Evolutionary conservation across 2,329 filamentous ascomycete species (phyloP), one percentile per base, ranked within the genome.

Genomic region (Diaporthe capsici): DNA sequence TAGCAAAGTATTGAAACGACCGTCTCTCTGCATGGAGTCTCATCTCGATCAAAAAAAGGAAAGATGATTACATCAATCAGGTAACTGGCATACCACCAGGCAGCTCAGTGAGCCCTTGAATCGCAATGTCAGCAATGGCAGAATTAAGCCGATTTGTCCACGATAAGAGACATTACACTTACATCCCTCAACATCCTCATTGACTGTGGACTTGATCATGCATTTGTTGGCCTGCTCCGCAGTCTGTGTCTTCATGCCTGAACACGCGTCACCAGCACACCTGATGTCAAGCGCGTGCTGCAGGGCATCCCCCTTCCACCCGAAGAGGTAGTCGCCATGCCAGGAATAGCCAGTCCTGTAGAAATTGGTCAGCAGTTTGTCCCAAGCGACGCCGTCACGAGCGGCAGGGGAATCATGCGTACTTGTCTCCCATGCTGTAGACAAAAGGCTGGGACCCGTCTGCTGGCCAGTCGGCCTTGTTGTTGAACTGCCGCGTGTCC

Each of bases 281-380:
- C 80, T 79, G 57, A 77, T 75, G 72, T 83, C 81, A 78, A 83
- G 81, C 13, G 82, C 82, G 8, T 80, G 81, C 79, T 86, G 84
- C 55, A 86, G 81, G 1, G 83, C 79, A 71, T 86, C 83, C 71
- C 83, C 84, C 76, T 85, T 83, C 84, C 84, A 85, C 12, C 84
- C 84, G 73, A 85, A 85, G 1, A 86, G 80, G 74, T 85, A 86
- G 74, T 86, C 85, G 9, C 82, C 84, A 75, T 85, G 84, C 63
- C 83, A 82, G 1, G 84, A 84, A 74, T 82, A 84, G 13, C 84
- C 84, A 3, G 82, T 85, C 42, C 72, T 77, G 20, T 3, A 22
- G n/a, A 8, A 0, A 0, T n/a, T 17, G 28, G n/a, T 63, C 4
- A 53, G 17, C 5, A 22, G 2, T 13, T 2, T 2, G 2, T 44